These are phyloP conservation scores for Xylaria hypoxylon DNA, from an alignment of 2,329 filamentous ascomycete species.

Conservation along the genomic window DNA sequence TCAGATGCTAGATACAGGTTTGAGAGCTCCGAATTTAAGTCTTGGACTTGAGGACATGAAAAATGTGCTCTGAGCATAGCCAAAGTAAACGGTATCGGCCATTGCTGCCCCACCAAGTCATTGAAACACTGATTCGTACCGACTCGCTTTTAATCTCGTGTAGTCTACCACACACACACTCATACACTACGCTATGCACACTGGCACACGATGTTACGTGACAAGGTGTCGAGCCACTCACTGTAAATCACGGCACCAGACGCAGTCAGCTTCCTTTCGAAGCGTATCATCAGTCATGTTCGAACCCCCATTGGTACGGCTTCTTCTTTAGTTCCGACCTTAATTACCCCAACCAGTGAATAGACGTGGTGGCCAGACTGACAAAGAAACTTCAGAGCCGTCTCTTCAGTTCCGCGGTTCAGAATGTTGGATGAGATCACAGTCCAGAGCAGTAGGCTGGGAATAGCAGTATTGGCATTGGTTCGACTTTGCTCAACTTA, in stretches of 20 bases:
- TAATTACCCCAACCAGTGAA: conserved; percentile 1
- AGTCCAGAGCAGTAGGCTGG: background rate
- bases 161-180: background rate
- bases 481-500: background rate
- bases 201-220: conserved; percentile 16
- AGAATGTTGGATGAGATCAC: background rate
- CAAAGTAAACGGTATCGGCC: background rate
- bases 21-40: background rate
- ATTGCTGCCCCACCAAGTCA: background rate
- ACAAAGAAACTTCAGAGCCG: conserved; percentile 33
- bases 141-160: background rate
- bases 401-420: conserved; percentile 12
- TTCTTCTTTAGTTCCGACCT: conserved; percentile 35
- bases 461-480: background rate
- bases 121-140: background rate
- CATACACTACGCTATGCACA: background rate
- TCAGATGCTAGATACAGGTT: background rate
- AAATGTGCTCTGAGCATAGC: background rate
- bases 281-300: background rate
- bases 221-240: background rate
- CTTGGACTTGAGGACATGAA: background rate
- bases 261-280: conserved; percentile 46
- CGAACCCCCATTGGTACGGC: conserved; percentile 28
- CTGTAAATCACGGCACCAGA: background rate
- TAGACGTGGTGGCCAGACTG: background rate